These are phyloP conservation scores for Brassica balearica DNA, from an alignment of 441 rosid species.

Conservation along the genomic window DNA sequence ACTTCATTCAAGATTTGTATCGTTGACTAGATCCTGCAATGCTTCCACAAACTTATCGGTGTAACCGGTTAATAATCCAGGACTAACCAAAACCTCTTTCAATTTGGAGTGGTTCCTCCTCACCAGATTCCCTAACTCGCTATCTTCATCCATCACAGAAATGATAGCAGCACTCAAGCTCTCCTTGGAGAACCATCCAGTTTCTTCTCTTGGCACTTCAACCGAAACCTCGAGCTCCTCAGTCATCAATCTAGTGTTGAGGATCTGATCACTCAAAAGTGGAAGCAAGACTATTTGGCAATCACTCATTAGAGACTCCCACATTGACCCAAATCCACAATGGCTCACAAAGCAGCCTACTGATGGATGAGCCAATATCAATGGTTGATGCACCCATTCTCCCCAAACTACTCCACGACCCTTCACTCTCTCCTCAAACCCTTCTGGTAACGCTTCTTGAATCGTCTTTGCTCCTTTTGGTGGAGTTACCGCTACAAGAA, in stretches of 20 bases:
- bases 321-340: background rate
- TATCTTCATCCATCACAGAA: background rate
- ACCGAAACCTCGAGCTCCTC: background rate
- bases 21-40: background rate
- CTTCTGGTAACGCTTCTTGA: background rate
- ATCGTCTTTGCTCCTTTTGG: background rate
- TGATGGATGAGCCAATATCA: conserved; percentile 2
- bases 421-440: background rate
- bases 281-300: background rate
- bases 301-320: conserved; percentile 1
- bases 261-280: background rate
- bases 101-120: background rate
- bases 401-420: background rate
- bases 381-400: background rate
- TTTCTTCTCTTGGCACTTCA: background rate
- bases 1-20: background rate
- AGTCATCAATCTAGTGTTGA: background rate
- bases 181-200: background rate
- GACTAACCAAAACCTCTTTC: background rate
- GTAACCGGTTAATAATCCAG: background rate
- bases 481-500: background rate
- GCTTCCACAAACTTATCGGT: background rate
- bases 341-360: conserved; percentile 1
- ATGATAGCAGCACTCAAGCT: background rate
- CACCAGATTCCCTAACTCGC: background rate